Evolutionary conservation across 2,329 filamentous ascomycete species (phyloP), one percentile per base, ranked within the genome.

Genomic region (Coniella lustricola): DNA sequence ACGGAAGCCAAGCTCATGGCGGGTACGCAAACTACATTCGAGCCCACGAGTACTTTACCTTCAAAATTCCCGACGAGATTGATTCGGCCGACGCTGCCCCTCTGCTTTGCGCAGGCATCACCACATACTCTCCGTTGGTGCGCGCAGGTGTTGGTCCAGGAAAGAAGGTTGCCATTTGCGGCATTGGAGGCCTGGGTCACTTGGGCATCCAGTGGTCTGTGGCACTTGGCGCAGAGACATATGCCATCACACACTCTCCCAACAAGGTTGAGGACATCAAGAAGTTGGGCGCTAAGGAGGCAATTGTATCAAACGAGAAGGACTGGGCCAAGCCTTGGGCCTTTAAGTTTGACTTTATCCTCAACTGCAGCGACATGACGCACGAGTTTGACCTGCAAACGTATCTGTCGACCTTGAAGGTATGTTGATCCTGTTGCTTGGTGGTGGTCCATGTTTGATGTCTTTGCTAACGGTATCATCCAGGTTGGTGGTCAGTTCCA

Each of bases 91-190:
- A 69, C 1, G 75, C 72, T 0, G 77, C 85, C 1, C 86, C 87
- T 1, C 81, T 93, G 70, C 73, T 91, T 22, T 91, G 87, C 60
- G 87, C 81, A 1, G 87, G 88, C 1, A 74, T 91, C 45, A 93
- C 87, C 0, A 76, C 84, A 0, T 93, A 78, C 61, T 76, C 77
- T 4, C 87, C 87, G 0, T 66, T 93, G 14, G 75, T 75, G 43
- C 75, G 82, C 22, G 81, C 85, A 32, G 79, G 78, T 1, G 75
- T 79, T 31, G 86, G 86, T 0, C 82, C 83, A 0, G 86, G 85
- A 4, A 87, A 85, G 63, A 73, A 67, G 3, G 83, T 91, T 0
- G 86, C 81, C 0, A 77, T 91, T 46, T 70, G 88, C 12, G 85
- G 86, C 7, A 71, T 90, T 12, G 86, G 86, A 7, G 85, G 86